A percentile compares a stretch with the other conserved stretches of the same genome.
These are phyloP conservation scores for Turritis glabra DNA, from an alignment of 345 rosid genomes.

Conservation along the genomic window DNA sequence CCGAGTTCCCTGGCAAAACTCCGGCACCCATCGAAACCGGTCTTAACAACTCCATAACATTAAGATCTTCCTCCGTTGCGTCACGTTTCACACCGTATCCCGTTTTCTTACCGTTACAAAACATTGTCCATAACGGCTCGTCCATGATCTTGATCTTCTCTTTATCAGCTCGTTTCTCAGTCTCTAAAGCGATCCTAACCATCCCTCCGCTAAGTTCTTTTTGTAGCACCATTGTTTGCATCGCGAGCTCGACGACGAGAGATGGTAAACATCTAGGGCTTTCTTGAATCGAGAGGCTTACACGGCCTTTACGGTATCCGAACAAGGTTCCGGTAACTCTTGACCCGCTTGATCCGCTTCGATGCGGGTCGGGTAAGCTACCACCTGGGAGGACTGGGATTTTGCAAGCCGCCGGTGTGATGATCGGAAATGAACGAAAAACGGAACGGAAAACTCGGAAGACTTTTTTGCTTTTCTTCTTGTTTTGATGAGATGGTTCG, in stretches of 20 bases:
- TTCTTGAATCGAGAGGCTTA: conserved; percentile 75
- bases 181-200: conserved; percentile 78
- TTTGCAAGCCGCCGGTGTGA: conserved; percentile 65
- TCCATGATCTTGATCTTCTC: conserved; percentile 54
- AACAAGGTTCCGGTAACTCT: conserved; percentile 66
- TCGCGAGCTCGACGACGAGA: conserved; percentile 58
- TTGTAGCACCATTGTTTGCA: conserved; percentile 61
- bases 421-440: conserved; percentile 71
- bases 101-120: conserved; percentile 70
- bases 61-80: conserved; percentile 65
- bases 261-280: conserved; percentile 61
- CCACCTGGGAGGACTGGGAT: conserved; percentile 49
- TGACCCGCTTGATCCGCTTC: conserved; percentile 36
- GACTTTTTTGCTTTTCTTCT: conserved; percentile 51
- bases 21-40: conserved; percentile 92
- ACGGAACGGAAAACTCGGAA: conserved; percentile 73
- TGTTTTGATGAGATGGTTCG: conserved; percentile 63
- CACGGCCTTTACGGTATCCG: conserved; percentile 72
- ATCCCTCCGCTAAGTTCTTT: conserved; percentile 66
- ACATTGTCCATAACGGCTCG: conserved; percentile 85
- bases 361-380: conserved; percentile 46
- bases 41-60: conserved; percentile 74
- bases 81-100: conserved; percentile 74
- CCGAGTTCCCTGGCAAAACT: conserved; percentile 67
- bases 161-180: conserved; percentile 62